Evolutionary conservation across 192 early-diverging fungal species (phyloP), one percentile per base, ranked within the genome.

Genomic region (Chytriomyces sp.): DNA sequence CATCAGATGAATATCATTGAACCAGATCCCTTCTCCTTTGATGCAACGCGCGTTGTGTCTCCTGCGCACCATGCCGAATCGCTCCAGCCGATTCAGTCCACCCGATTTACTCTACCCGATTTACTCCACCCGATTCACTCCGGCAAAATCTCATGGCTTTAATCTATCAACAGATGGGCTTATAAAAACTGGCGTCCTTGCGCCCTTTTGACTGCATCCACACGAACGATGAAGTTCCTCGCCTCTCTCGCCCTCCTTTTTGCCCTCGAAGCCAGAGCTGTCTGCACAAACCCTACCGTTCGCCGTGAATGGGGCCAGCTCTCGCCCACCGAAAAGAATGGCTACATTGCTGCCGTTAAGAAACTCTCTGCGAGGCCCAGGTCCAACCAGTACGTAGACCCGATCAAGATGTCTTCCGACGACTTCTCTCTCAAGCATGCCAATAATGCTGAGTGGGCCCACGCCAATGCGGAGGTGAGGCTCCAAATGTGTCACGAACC

Each of bases 281-380:
- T 33, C 12, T 65, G 64, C 64, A 65, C 64, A 3, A 69, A 69
- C 52, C 52, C 53, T 6, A 25, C 28, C 1, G 66, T 69, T 6
- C 25, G 66, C 32, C 41, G 66, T 25, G 66, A 69, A 36, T 69
- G 66, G 66, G 52, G 52, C 33, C 52, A 69, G 66, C 53, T 69
- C 31, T 17, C 26, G 8, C 33, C 26, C 1, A 32, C 44, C 36
- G 66, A 69, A 32, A 69, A 69, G 53, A 25, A 8, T 2, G 22
- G 5, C 22, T 65, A 57, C 54, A 37, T 71, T 19, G 69, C 34
- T 10, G 69, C 69, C 0, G 56, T 59, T 28, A 59, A 58, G 57
- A 25, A 14, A n/a, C 55, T 71, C 22, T 37, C 55, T 17, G 39
- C 55, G 8, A 59, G 69, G 26, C 57, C 69, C n/a, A 12, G 25